phyloP scores from a whole-genome alignment of 1,284 basidiomycete species.

The Ganoderma meredithae region DNA sequence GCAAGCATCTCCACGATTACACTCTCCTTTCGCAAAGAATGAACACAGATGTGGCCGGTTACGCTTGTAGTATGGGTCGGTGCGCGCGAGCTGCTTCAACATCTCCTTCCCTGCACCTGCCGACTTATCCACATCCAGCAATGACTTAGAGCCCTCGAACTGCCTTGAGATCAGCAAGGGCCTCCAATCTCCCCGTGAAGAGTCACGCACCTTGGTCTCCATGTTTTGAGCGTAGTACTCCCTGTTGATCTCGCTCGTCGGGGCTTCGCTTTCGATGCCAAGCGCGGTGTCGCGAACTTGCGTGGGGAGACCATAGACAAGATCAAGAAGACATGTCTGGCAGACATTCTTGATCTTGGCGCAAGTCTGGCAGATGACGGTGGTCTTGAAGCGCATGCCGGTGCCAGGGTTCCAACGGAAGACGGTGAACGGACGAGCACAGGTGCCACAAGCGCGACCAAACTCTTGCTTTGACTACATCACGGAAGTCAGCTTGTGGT shows the following conservation, averaged over 20 bases:
- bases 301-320: constrained; percentile 95
- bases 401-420: constrained; percentile 98
- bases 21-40: constrained; percentile 96
- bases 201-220: constrained; percentile 79
- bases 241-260: constrained; percentile 95
- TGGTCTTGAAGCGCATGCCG: constrained; percentile 95
- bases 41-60: constrained; percentile 95
- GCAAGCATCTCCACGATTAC: constrained; percentile 90
- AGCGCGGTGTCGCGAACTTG: constrained; percentile 98
- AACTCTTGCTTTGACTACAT: constrained; percentile 93
- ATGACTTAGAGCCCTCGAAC: constrained; percentile 74
- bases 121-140: constrained; percentile 73
- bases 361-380: constrained; percentile 98
- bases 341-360: constrained; percentile 99
- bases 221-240: constrained; percentile 99
- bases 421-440: constrained; percentile 94
- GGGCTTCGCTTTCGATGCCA: constrained; percentile 87
- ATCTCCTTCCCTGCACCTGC: constrained; percentile 92
- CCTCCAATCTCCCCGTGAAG: not conserved
- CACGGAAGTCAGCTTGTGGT: not conserved
- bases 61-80: constrained; percentile 96
- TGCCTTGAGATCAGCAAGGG: constrained; percentile 35
- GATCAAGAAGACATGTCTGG: constrained; percentile 96
- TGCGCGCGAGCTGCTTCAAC: constrained; percentile 92
- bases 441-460: constrained; percentile 95